phyloP scores from a whole-genome alignment of 805 yeast species.

The Ogataea ganodermae region DNA sequence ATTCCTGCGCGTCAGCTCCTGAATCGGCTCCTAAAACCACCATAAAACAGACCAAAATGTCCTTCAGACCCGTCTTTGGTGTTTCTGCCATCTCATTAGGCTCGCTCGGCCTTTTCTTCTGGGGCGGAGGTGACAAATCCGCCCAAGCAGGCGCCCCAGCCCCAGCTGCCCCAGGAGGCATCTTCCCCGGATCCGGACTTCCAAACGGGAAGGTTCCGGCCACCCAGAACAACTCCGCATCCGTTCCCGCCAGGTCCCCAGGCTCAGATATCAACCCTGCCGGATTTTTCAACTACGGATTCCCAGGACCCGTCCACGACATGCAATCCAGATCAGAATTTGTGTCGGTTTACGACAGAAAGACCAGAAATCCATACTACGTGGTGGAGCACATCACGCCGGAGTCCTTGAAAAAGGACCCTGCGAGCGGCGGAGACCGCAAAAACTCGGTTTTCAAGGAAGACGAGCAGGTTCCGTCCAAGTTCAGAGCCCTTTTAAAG shows the following conservation, averaged over 20 bases:
- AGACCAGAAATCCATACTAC: conserved; percentile 82
- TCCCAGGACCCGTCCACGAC: conserved; percentile 94
- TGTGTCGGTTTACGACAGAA: conserved; percentile 82
- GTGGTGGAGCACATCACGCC: conserved; percentile 84
- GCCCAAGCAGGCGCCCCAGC: conserved; percentile 21
- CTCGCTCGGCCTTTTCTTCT: conserved; percentile 30
- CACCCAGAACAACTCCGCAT: not conserved
- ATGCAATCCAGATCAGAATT: conserved; percentile 72
- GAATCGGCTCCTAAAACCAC: not conserved
- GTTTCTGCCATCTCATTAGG: conserved; percentile 26
- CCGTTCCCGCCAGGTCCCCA: not conserved
- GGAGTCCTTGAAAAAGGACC: conserved; percentile 53
- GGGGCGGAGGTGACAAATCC: conserved; percentile 29
- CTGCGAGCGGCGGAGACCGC: conserved; percentile 63
- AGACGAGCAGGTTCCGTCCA: conserved; percentile 77
- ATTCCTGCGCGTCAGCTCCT: not conserved
- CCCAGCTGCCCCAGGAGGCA: conserved; percentile 17
- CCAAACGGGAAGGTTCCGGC: conserved; percentile 14
- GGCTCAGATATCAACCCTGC: conserved; percentile 57
- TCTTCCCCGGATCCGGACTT: conserved; percentile 12
- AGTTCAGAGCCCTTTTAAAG: conserved; percentile 71
- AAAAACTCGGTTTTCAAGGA: conserved; percentile 82
- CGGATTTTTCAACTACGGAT: conserved; percentile 86
- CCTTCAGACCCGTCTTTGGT: conserved; percentile 19
- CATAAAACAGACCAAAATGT: not conserved